Base-by-base conservation (phyloP, 148 eudicot genomes). In the Rhododendron kiyosumense region DNA sequence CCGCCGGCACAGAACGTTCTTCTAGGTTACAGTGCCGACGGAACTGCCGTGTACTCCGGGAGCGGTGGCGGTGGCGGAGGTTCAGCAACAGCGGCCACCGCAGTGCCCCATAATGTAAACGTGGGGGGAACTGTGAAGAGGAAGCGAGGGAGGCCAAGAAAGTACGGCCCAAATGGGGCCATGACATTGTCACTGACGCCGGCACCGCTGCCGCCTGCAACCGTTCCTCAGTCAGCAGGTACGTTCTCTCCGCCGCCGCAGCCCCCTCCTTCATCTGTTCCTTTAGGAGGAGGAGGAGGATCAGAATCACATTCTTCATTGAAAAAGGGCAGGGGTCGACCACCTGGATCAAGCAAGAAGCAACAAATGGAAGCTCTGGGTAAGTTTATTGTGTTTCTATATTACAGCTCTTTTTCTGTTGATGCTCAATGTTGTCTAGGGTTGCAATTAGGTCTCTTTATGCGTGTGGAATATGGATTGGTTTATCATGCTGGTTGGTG, bases 81-180 rank as follows among this genome's bases (percentile, higher is more conserved):
- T 17, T 77, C 78, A 32, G 36, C 76, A 71, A 28, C 75, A 4
- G 69, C 81, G 24, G 67, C 36, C 74, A 10, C 75, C 17, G 36
- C 36, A 15, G 36, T 77, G 71, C 49, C 84, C 24, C 88, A 85
- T 59, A 84, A 36, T 46, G n/a, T 87, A 20, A 77, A 77, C 69
- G 82, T 83, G 84, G 80, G 71, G 8, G 86, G 86, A 69, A n/a
- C 81, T 30, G 65, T 88, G 87, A 91, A 89, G 84, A 85, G 83
- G 85, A 92, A 91, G 82, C 89, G 94, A 81, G 94, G 94, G 57
- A 86, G 94, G 86, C 94, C 94, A 1, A 81, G 94, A 85, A 92
- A 91, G 89, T 92, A 92, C 65, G 91, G 85, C 3, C 87, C 92
- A 7, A 93, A 92, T 86, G 92, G 92, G 12, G 26, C 84, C 78